These are phyloP conservation scores for Rhodotorula paludigena DNA, from an alignment of 768 basidiomycete genomes.

Conservation along the genomic window DNA sequence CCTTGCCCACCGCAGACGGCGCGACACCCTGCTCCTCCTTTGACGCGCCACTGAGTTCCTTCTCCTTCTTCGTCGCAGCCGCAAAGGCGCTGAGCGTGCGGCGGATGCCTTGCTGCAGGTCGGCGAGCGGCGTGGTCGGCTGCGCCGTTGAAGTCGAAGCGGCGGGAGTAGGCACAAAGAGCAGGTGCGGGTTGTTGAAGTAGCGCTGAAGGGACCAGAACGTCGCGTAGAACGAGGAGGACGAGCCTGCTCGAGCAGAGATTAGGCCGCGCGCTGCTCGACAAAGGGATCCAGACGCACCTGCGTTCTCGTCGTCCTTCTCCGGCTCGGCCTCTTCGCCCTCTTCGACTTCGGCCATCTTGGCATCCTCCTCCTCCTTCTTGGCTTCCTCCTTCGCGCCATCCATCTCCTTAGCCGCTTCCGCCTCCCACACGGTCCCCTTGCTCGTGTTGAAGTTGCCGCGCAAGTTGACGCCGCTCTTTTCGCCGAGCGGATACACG, in stretches of 20 bases:
- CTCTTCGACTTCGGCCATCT: slow-evolving; percentile 35
- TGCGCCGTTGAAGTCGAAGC: slow-evolving; percentile 5
- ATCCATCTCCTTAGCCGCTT: slow-evolving; percentile 45
- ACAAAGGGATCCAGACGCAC: neutral
- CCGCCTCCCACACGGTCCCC: slow-evolving; percentile 48
- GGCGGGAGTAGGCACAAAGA: slow-evolving; percentile 53
- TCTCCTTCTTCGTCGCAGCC: slow-evolving; percentile 80
- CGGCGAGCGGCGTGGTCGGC: slow-evolving; percentile 53
- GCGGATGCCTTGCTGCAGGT: slow-evolving; percentile 66
- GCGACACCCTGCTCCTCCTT: neutral
- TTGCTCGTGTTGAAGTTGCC: slow-evolving; percentile 66
- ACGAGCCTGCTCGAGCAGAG: neutral
- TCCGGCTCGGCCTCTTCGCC: slow-evolving; percentile 13
- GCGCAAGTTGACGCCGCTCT: slow-evolving; percentile 84
- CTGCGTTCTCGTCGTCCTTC: neutral
- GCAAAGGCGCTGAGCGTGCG: slow-evolving; percentile 72
- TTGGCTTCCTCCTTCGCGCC: slow-evolving; percentile 17
- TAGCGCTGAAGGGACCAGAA: slow-evolving; percentile 86
- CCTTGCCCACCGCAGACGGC: neutral
- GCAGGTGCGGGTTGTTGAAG: slow-evolving; percentile 70
- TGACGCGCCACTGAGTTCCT: slow-evolving; percentile 55
- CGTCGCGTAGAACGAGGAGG: slow-evolving; percentile 69
- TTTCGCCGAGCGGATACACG: slow-evolving; percentile 79
- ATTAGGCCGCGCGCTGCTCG: neutral
- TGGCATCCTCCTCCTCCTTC: slow-evolving; percentile 11